Evolutionary conservation across 208 protist species (phyloP).

Genomic region (Leishmania braziliensis): DNA sequence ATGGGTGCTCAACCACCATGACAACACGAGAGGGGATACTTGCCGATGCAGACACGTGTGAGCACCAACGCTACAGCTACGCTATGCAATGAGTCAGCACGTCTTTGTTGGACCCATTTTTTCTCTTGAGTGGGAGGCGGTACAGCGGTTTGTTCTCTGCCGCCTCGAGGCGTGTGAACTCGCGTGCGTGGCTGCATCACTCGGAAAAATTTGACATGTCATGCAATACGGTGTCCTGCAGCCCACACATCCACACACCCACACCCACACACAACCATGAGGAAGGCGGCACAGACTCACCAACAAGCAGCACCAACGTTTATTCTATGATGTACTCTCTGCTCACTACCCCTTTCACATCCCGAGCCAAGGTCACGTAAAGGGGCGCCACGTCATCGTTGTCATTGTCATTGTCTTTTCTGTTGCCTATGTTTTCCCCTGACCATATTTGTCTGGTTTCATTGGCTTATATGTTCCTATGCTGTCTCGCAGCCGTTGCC

Average conservation of each 20-base stretch:
- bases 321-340: background rate
- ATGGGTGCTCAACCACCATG: background rate
- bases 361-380: background rate
- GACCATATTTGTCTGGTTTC: background rate
- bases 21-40: too few species aligned
- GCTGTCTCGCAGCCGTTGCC: background rate
- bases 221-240: background rate
- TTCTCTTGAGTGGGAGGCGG: too few species aligned
- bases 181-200: background rate
- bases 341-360: background rate
- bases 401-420: background rate
- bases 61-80: too few species aligned
- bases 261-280: background rate
- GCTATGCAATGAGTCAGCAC: too few species aligned
- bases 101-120: too few species aligned
- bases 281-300: background rate
- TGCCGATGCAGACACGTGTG: too few species aligned
- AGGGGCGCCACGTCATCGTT: background rate
- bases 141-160: background rate
- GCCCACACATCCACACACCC: background rate
- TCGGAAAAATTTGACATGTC: background rate
- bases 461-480: background rate
- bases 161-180: background rate
- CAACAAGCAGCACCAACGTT: too few species aligned
- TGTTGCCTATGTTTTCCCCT: background rate